Percentiles rank a stretch among this genome's conserved stretches.
Evolutionary conservation across 352 stramenopile genomes (phyloP).

Genomic region (Achlya hypogyna): DNA sequence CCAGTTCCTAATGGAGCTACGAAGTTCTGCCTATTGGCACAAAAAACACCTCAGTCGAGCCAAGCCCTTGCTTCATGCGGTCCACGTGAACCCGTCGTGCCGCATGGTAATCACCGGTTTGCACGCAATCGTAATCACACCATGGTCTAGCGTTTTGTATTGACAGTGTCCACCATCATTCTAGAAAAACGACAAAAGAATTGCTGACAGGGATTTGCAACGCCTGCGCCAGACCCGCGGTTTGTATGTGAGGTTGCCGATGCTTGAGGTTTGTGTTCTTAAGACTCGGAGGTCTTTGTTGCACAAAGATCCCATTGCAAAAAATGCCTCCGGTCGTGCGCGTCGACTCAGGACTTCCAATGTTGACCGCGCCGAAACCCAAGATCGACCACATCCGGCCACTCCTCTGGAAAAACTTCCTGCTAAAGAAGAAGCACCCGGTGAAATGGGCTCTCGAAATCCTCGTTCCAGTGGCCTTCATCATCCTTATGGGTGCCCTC

Average conservation of each 20-base stretch:
- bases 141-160: neutral
- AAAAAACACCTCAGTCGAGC: no score
- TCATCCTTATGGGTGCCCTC: constrained; percentile 41
- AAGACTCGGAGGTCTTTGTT: neutral
- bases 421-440: constrained; percentile 49
- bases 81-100: no score
- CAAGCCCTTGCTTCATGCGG: no score
- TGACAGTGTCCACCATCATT: neutral
- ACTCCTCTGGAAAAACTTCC: constrained; percentile 62
- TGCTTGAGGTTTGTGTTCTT: no score
- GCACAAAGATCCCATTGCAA: neutral
- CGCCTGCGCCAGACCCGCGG: neutral
- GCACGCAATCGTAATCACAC: neutral
- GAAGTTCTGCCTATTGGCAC: no score
- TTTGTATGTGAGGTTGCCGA: no score
- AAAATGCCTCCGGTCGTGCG: neutral
- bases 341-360: neutral
- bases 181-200: neutral
- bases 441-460: constrained; percentile 48
- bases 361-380: neutral
- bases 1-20: no score
- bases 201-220: neutral
- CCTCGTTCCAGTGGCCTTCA: constrained; percentile 45
- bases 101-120: no score
- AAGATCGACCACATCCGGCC: constrained; percentile 7